These are phyloP conservation scores for Candida nanaspora DNA, from an alignment of 805 yeast genomes.

Conservation along the genomic window DNA sequence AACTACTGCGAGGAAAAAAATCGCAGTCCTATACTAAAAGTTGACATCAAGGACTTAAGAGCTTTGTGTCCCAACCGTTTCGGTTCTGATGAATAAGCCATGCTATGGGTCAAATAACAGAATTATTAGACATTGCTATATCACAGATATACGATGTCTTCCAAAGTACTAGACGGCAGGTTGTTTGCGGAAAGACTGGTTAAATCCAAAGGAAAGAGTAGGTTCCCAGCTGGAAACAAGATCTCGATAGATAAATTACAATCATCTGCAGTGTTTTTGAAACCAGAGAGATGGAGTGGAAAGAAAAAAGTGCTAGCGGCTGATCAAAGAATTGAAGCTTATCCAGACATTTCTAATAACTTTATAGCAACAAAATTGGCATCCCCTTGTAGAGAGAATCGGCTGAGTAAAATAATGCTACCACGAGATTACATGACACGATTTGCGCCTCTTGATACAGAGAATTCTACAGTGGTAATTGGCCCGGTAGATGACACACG, in stretches of 20 bases:
- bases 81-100: no score
- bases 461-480: constrained; percentile 8
- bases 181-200: neutral
- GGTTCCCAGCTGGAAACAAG: neutral
- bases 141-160: no score
- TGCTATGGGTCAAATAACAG: no score
- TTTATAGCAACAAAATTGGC: constrained; percentile 31
- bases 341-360: constrained; percentile 23
- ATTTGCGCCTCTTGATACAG: constrained; percentile 17
- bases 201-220: neutral
- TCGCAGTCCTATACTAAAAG: no score
- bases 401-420: constrained; percentile 24
- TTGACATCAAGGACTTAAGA: no score
- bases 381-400: constrained; percentile 37
- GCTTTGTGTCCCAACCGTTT: no score
- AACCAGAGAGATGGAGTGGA: constrained; percentile 19
- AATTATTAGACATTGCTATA: no score
- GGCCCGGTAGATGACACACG: no score
- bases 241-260: neutral
- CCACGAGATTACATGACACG: constrained; percentile 34
- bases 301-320: constrained; percentile 5
- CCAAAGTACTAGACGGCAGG: no score
- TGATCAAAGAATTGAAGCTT: constrained; percentile 12
- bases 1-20: no score
- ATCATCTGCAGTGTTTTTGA: constrained; percentile 14